Evolutionary conservation across 176 grass and related monocot species (phyloP).

Genomic region (Miscanthus lutarioriparius): DNA sequence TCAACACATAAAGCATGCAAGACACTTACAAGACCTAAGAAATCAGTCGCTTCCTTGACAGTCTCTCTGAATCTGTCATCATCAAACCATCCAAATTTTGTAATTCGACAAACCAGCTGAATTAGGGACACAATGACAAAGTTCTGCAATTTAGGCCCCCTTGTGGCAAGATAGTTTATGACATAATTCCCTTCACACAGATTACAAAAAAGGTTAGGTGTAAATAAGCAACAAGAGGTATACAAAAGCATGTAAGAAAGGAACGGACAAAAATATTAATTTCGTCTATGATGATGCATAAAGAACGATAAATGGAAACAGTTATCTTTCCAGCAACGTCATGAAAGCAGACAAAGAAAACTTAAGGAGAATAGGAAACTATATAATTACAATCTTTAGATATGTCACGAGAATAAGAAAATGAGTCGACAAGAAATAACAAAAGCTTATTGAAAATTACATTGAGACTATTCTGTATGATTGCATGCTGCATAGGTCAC

Average conservation of each 20-base stretch:
- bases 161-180: slow-evolving; percentile 95
- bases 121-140: slow-evolving; percentile 94
- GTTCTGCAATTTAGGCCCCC: slow-evolving; percentile 94
- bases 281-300: background rate
- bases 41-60: slow-evolving; percentile 92
- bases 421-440: slow-evolving; percentile 14
- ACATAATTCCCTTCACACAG: slow-evolving; percentile 99
- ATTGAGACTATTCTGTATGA: slow-evolving; percentile 15
- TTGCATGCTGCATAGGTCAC: slow-evolving; percentile 18
- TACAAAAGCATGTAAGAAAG: slow-evolving; percentile 16
- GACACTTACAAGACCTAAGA: slow-evolving; percentile 84
- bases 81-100: slow-evolving; percentile 99
- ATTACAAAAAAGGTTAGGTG: slow-evolving; percentile 67
- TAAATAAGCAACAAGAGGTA: slow-evolving; percentile 32
- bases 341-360: background rate
- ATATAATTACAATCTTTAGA: background rate
- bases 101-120: slow-evolving; percentile 89
- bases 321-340: background rate
- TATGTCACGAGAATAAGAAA: background rate
- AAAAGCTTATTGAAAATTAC: slow-evolving; percentile 24
- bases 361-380: slow-evolving; percentile 13
- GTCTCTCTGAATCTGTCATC: slow-evolving; percentile 97
- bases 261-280: slow-evolving; percentile 8
- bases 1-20: slow-evolving; percentile 25
- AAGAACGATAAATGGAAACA: background rate